Percentiles rank a stretch among this genome's conserved stretches.
Conservation (phyloP, 441 rosid genomes). For the Biscutella laevigata region DNA sequence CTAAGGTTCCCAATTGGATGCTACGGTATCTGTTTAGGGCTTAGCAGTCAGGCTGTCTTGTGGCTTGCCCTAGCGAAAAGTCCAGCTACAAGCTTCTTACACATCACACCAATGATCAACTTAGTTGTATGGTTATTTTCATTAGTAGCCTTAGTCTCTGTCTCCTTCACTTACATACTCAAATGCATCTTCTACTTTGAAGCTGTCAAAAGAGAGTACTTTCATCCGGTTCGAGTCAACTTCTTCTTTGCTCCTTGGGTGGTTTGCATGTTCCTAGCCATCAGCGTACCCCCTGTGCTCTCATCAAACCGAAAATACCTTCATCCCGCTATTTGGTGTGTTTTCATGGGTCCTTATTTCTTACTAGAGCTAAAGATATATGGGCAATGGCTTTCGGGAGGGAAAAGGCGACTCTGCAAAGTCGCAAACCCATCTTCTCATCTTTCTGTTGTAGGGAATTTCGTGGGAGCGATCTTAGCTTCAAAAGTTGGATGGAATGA, state of each 20-base stretch:
- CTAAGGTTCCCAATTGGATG: conserved; percentile 81
- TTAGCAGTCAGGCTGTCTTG: conserved; percentile 82
- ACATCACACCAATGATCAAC: conserved; percentile 52
- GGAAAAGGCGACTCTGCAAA: conserved; percentile 86
- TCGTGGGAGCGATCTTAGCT: conserved; percentile 81
- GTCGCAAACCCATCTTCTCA: conserved; percentile 89
- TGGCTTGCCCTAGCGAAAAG: conserved; percentile 72
- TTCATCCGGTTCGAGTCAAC: conserved; percentile 75
- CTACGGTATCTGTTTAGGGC: conserved; percentile 81
- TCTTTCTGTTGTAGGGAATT: conserved; percentile 82
- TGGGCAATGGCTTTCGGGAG: conserved; percentile 89
- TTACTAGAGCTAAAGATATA: conserved; percentile 80
- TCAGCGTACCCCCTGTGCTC: conserved; percentile 47
- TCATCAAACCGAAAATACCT: conserved; percentile 27
- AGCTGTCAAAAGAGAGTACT: conserved; percentile 79
- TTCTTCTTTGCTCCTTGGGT: conserved; percentile 97
- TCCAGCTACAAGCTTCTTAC: conserved; percentile 64
- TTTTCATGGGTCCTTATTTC: conserved; percentile 71
- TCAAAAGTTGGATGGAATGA: conserved; percentile 72
- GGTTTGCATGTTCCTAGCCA: conserved; percentile 81
- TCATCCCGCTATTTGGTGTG: conserved; percentile 71
- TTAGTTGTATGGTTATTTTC: conserved; percentile 60
- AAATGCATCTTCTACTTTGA: conserved; percentile 82
- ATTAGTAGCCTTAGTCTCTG: conserved; percentile 41
- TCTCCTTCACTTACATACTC: conserved; percentile 58